Percentiles rank a stretch among this genome's conserved stretches.
Evolutionary conservation across 495 filamentous ascomycete genomes (phyloP).

Genomic region (Paragyromitra xinjiangensis): DNA sequence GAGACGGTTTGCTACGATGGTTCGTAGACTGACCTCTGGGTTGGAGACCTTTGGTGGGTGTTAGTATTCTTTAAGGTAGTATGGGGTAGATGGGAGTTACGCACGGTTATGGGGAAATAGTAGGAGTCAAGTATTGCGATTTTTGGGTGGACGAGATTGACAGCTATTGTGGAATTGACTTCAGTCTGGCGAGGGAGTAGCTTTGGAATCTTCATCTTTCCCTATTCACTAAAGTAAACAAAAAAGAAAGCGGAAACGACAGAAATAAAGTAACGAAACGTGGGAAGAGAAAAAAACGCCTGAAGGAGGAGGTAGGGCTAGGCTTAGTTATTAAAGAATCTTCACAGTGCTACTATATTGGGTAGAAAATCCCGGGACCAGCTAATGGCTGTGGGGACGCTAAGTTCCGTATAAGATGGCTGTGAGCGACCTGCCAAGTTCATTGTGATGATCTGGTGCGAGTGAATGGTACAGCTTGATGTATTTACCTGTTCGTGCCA

Average conservation of each 20-base stretch:
- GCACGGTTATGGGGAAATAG: slow-evolving; percentile 26
- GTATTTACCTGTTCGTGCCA: background rate
- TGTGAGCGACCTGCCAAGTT: background rate
- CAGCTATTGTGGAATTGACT: slow-evolving; percentile 29
- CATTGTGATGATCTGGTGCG: background rate
- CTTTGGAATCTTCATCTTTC: slow-evolving; percentile 18
- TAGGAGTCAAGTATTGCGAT: slow-evolving; percentile 26
- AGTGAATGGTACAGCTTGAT: background rate
- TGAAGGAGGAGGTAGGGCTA: background rate
- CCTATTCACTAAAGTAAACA: background rate
- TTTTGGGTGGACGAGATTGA: slow-evolving; percentile 27
- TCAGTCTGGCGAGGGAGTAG: slow-evolving; percentile 8
- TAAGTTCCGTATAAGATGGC: background rate
- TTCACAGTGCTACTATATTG: background rate
- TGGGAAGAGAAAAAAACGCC: background rate
- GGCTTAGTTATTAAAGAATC: background rate
- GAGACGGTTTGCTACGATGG: slow-evolving; percentile 21
- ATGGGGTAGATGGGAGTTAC: background rate
- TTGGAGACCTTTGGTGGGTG: slow-evolving; percentile 23
- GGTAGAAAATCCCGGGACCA: background rate
- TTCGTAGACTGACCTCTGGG: slow-evolving; percentile 20
- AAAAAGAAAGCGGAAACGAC: background rate
- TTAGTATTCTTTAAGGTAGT: background rate
- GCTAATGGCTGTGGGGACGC: background rate
- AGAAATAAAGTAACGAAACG: background rate